Conservation (phyloP, 140 eudicot genomes). For the Stevia rebaudiana region DNA sequence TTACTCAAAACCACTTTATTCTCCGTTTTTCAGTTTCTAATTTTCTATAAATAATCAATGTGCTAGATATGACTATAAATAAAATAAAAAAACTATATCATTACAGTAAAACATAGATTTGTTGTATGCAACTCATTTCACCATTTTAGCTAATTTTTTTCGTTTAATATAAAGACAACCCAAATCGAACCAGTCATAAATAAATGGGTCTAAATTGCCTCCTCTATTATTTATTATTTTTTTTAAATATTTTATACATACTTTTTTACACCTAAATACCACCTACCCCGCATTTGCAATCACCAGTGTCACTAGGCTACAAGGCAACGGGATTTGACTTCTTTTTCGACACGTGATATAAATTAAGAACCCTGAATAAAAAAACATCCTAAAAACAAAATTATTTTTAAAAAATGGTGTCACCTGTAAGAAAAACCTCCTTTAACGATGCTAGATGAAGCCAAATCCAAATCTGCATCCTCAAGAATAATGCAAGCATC, state of each 20-base stretch:
- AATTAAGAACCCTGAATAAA: neutral
- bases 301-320: too few relatives aligned
- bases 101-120: neutral
- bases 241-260: too few relatives aligned
- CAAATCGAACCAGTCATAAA: neutral
- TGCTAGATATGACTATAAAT: neutral
- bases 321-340: too few relatives aligned
- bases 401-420: neutral
- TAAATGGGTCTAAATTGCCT: neutral
- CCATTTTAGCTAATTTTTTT: neutral
- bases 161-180: neutral
- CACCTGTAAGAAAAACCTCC: constrained; percentile 59
- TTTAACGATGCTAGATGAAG: constrained; percentile 41
- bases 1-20: neutral
- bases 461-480: constrained; percentile 56
- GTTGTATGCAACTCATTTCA: neutral
- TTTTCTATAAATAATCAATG: neutral
- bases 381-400: neutral
- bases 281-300: too few relatives aligned
- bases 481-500: constrained; percentile 57
- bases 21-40: neutral
- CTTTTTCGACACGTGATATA: neutral
- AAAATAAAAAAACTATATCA: neutral
- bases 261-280: too few relatives aligned
- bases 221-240: neutral